Evolutionary conservation across 2,329 filamentous ascomycete genomes (phyloP).

Genomic region (Salinomyces thailandicus): DNA sequence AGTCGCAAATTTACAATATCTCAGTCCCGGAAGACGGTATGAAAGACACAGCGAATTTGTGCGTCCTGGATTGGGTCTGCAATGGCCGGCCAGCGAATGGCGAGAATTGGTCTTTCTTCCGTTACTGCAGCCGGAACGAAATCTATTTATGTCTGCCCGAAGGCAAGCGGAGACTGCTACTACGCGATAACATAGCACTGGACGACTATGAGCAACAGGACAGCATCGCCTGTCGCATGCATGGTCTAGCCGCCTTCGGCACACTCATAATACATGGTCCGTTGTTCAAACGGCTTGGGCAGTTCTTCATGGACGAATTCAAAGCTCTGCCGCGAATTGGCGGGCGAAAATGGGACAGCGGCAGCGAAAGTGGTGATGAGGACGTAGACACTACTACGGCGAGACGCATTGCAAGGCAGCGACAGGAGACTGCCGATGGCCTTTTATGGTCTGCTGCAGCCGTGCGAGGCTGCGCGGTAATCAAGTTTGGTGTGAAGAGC

Average conservation of each 20-base stretch:
- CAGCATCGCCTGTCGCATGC: constrained; percentile 49
- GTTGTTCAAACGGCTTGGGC: constrained; percentile 53
- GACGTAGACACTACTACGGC: constrained; percentile 33
- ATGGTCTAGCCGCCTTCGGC: constrained; percentile 65
- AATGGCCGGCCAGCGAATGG: constrained; percentile 75
- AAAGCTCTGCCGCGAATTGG: constrained; percentile 69
- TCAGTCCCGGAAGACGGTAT: constrained; percentile 1
- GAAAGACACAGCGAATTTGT: constrained; percentile 43
- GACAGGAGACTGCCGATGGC: constrained; percentile 47
- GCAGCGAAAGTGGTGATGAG: constrained; percentile 22
- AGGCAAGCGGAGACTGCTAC: constrained; percentile 48
- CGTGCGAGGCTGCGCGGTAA: constrained; percentile 71
- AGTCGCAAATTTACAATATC: constrained; percentile 62
- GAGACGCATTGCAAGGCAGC: constrained; percentile 34
- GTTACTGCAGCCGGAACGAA: constrained; percentile 79
- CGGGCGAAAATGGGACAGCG: constrained; percentile 58
- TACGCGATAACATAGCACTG: constrained; percentile 77
- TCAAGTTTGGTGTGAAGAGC: constrained; percentile 78
- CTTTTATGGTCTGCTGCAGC: constrained; percentile 74
- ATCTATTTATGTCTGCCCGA: constrained; percentile 50
- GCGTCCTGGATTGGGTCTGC: constrained; percentile 87
- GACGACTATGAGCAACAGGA: constrained; percentile 26
- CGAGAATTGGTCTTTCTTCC: constrained; percentile 75
- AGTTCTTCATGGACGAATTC: constrained; percentile 74
- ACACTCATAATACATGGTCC: constrained; percentile 74